Evolutionary conservation across 306 rosid species (phyloP).

Genomic region (Vigna unguiculata): DNA sequence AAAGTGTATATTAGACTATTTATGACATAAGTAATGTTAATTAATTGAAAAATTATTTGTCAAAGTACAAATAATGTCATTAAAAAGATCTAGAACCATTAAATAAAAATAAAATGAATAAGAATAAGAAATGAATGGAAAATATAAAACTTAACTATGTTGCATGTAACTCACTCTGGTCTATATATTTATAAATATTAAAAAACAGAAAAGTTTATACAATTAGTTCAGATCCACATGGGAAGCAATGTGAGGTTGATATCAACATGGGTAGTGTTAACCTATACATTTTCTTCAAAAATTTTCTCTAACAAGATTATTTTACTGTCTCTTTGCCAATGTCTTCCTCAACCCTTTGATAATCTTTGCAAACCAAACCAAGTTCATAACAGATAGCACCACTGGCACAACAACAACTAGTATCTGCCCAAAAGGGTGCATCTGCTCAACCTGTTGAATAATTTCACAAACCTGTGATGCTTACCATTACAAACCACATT

Average conservation of each 20-base stretch:
- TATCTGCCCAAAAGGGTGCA: slow-evolving; percentile 62
- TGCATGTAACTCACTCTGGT: neutral
- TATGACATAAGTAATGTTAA: too few species aligned
- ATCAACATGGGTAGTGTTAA: slow-evolving; percentile 21
- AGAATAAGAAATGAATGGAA: neutral
- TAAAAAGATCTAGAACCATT: neutral
- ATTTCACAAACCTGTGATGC: neutral
- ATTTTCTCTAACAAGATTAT: slow-evolving; percentile 4
- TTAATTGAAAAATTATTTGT: too few species aligned
- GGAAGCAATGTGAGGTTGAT: slow-evolving; percentile 37
- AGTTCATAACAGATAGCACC: slow-evolving; percentile 68
- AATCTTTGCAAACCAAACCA: slow-evolving; percentile 84
- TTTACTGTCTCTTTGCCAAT: slow-evolving; percentile 78
- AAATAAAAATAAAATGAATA: neutral
- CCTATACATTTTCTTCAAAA: slow-evolving; percentile 36
- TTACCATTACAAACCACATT: neutral
- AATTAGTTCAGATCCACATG: neutral
- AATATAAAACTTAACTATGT: neutral
- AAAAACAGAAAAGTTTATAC: neutral
- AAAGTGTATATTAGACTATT: too few species aligned
- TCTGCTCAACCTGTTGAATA: slow-evolving; percentile 62
- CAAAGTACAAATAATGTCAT: too few species aligned
- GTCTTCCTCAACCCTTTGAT: slow-evolving; percentile 76
- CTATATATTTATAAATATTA: neutral
- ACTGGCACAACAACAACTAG: slow-evolving; percentile 69